These are phyloP conservation scores for Cercophora samala DNA, from an alignment of 495 filamentous ascomycete species.

Conservation along the genomic window DNA sequence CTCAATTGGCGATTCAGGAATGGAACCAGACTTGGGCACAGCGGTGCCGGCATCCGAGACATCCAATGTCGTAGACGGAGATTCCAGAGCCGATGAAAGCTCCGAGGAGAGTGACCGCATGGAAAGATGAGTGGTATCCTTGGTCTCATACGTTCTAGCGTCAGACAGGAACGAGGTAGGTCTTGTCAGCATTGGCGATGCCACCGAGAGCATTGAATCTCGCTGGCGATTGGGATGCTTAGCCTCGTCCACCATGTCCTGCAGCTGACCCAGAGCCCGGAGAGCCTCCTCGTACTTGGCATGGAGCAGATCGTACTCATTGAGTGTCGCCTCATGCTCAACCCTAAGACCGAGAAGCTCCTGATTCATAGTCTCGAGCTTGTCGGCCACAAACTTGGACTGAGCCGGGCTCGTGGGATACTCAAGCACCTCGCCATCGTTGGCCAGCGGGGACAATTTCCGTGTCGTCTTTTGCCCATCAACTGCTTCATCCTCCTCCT, in stretches of 20 bases:
- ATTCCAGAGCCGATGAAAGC: slow-evolving; percentile 88
- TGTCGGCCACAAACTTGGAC: slow-evolving; percentile 82
- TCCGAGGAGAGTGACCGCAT: slow-evolving; percentile 96
- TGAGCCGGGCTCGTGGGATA: slow-evolving; percentile 69
- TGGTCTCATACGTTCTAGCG: slow-evolving; percentile 69
- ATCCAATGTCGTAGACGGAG: slow-evolving; percentile 61
- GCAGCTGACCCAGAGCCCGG: slow-evolving; percentile 72
- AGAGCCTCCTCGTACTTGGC: slow-evolving; percentile 90
- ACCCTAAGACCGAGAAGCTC: slow-evolving; percentile 88
- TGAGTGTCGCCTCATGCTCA: slow-evolving; percentile 81
- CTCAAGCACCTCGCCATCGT: slow-evolving; percentile 25
- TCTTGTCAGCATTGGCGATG: slow-evolving; percentile 58
- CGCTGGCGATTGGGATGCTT: slow-evolving; percentile 58
- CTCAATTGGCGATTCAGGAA: slow-evolving; percentile 29
- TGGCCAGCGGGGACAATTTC: slow-evolving; percentile 26
- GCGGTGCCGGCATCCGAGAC: slow-evolving; percentile 53
- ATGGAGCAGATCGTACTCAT: slow-evolving; percentile 76
- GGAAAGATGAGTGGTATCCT: slow-evolving; percentile 73
- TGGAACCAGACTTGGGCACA: slow-evolving; percentile 34
- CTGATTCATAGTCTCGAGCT: slow-evolving; percentile 86
- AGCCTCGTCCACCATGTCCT: slow-evolving; percentile 81
- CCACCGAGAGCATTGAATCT: slow-evolving; percentile 53
- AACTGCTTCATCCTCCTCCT: slow-evolving; percentile 30
- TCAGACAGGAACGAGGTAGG: slow-evolving; percentile 93
- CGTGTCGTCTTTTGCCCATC: slow-evolving; percentile 31